phyloP scores from a whole-genome alignment of 192 early-diverging fungal species.

The Mortierella claussenii region DNA sequence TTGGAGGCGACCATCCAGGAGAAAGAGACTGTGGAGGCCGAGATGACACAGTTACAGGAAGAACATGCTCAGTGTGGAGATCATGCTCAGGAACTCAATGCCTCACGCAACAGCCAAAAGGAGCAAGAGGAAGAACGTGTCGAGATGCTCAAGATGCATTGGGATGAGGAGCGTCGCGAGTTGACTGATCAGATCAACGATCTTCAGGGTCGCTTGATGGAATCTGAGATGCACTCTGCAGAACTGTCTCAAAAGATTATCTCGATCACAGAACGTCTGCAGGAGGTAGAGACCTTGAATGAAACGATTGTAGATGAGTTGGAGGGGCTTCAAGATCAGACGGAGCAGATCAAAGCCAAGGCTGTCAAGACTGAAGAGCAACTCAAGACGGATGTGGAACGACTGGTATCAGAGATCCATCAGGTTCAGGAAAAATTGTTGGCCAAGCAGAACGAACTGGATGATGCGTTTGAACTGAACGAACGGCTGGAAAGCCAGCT shows the following conservation, averaged over 20 bases:
- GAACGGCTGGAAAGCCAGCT: conserved; percentile 45
- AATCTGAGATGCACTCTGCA: conserved; percentile 39
- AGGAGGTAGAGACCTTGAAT: conserved; percentile 35
- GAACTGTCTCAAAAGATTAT: conserved; percentile 50
- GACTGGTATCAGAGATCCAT: conserved; percentile 39
- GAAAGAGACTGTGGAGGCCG: conserved; percentile 21
- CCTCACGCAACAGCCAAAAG: conserved; percentile 3
- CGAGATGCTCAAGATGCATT: conserved; percentile 25
- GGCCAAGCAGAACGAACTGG: conserved; percentile 21
- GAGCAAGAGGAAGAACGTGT: conserved; percentile 39
- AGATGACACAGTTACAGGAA: conserved; percentile 24
- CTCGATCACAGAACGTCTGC: conserved; percentile 25
- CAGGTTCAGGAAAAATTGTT: conserved; percentile 28
- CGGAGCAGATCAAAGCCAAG: conserved; percentile 9
- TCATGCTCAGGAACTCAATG: not conserved
- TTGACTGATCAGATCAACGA: conserved; percentile 7
- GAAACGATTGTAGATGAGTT: conserved; percentile 34
- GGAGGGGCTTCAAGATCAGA: conserved; percentile 23
- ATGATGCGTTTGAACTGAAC: conserved; percentile 32
- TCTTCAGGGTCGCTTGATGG: conserved; percentile 23
- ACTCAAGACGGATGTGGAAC: conserved; percentile 44
- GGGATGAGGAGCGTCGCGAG: conserved; percentile 40
- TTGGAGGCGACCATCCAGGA: conserved; percentile 38
- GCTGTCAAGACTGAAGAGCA: conserved; percentile 13
- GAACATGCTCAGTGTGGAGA: conserved; percentile 30